A percentile compares a stretch with the other conserved stretches of the same genome.
Conservation (phyloP, 1,284 basidiomycete species). For the Waitea zeae region DNA sequence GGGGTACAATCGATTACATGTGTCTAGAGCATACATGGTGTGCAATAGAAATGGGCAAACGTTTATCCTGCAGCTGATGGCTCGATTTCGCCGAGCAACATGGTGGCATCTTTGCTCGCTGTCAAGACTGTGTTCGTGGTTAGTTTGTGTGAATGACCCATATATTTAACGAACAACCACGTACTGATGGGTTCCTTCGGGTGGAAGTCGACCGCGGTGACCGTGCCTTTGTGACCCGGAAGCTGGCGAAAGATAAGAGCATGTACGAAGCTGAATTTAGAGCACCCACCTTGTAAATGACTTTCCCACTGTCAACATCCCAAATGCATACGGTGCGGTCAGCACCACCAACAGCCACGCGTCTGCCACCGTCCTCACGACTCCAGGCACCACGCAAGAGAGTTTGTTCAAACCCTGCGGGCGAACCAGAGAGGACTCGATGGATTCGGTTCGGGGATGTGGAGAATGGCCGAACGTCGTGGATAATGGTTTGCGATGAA, state of each 20-base stretch:
- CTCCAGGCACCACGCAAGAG: constrained; percentile 73
- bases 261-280: too few relatives aligned
- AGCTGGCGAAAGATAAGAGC: constrained; percentile 26
- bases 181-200: constrained; percentile 82
- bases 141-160: constrained; percentile 5
- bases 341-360: constrained; percentile 66
- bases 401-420: constrained; percentile 82
- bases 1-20: too few relatives aligned
- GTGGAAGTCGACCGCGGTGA: constrained; percentile 81
- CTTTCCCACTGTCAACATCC: constrained; percentile 77
- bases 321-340: constrained; percentile 83
- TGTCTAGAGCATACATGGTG: too few relatives aligned
- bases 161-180: constrained; percentile 13
- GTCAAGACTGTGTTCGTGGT: constrained; percentile 42
- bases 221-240: constrained; percentile 88
- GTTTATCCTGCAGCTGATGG: too few relatives aligned
- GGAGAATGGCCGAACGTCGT: constrained; percentile 85
- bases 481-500: constrained; percentile 74
- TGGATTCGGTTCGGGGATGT: constrained; percentile 67
- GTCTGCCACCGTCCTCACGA: constrained; percentile 49
- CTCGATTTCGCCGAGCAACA: constrained; percentile 83
- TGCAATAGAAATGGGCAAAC: too few relatives aligned
- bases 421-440: constrained; percentile 65
- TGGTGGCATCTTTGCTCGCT: constrained; percentile 75
- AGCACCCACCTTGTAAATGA: constrained; percentile 65